A percentile compares a stretch with the other conserved stretches of the same genome.
phyloP scores from a whole-genome alignment of 2,329 filamentous ascomycete genomes.

The Diatrype stigma region DNA sequence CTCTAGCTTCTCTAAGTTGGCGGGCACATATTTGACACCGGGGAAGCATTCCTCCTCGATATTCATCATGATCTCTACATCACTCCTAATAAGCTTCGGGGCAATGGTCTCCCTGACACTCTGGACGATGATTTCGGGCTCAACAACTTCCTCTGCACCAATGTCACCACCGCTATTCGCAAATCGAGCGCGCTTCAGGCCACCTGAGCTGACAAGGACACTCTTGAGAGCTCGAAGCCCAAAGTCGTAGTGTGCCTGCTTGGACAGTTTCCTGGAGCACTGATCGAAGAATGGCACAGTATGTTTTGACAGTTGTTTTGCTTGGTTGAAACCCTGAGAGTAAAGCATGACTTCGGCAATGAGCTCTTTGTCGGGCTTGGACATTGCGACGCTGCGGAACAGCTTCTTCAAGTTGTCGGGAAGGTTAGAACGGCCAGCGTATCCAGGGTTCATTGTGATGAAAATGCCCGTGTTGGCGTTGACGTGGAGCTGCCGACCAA shows the following conservation, averaged over 20 bases:
- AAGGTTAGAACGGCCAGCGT: constrained; percentile 94
- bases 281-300: constrained; percentile 98
- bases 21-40: constrained; percentile 86
- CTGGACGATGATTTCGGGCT: constrained; percentile 97
- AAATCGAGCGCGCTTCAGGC: constrained; percentile 82
- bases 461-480: constrained; percentile 96
- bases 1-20: constrained; percentile 75
- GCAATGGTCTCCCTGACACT: constrained; percentile 98
- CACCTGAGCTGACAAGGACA: constrained; percentile 95
- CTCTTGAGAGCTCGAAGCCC: constrained; percentile 96
- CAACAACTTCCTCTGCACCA: constrained; percentile 68
- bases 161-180: constrained; percentile 51
- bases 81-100: constrained; percentile 88
- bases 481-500: constrained; percentile 84
- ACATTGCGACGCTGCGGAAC: constrained; percentile 99
- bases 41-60: constrained; percentile 89
- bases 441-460: constrained; percentile 99
- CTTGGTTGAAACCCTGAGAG: constrained; percentile 97
- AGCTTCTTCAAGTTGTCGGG: constrained; percentile 99
- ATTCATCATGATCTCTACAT: constrained; percentile 81
- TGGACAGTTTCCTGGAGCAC: constrained; percentile 76
- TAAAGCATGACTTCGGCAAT: constrained; percentile 99
- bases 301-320: constrained; percentile 88
- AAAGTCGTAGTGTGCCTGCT: constrained; percentile 99
- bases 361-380: constrained; percentile 97